Evolutionary conservation across 805 yeast species (phyloP), one percentile per base, ranked within the genome.

Genomic region (Kodamaea nitidulidarum): DNA sequence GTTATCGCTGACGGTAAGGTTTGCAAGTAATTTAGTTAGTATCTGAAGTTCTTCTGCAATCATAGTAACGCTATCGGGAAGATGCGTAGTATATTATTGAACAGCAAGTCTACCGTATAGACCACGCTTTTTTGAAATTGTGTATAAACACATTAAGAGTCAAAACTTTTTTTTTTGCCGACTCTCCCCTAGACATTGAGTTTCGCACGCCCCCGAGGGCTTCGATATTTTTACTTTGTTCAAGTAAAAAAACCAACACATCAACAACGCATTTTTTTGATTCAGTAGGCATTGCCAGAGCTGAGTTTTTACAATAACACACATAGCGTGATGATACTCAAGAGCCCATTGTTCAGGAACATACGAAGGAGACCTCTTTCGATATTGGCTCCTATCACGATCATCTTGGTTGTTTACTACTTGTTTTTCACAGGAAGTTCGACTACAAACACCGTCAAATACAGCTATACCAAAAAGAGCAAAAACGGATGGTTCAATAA

Each of bases 1-100:
- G 96, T 86, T 74, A 84, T 91, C 57, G 95, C 84, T 51, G 98
- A 91, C 68, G 98, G 98, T 74, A 90, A 91, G 79, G 97, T 91
- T 54, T 82, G 88, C 75, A 91, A 91, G 80, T 90, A 82, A 71
- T 50, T 53, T 15, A 27, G 16, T 15, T 25, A 25, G n/a, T 25
- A 7, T 25, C n/a, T 11, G n/a, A 25, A n/a, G n/a, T 25, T 25
- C 5, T 9, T 25, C 14, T 25, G 8, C 22, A 8, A 20, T 8
- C 7, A 20, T 20, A 20, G n/a, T n/a, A n/a, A n/a, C n/a, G n/a
- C n/a, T n/a, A n/a, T n/a, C n/a, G n/a, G n/a, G n/a, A n/a, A n/a
- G n/a, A n/a, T n/a, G n/a, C n/a, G n/a, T n/a, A n/a, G n/a, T n/a
- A n/a, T n/a, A 21, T 21, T 21, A 9, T 9, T 21, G 24, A 21